Evolutionary conservation across 2,329 filamentous ascomycete genomes (phyloP), one percentile per base, ranked within the genome.

Genomic region (Aspergillus sp.): DNA sequence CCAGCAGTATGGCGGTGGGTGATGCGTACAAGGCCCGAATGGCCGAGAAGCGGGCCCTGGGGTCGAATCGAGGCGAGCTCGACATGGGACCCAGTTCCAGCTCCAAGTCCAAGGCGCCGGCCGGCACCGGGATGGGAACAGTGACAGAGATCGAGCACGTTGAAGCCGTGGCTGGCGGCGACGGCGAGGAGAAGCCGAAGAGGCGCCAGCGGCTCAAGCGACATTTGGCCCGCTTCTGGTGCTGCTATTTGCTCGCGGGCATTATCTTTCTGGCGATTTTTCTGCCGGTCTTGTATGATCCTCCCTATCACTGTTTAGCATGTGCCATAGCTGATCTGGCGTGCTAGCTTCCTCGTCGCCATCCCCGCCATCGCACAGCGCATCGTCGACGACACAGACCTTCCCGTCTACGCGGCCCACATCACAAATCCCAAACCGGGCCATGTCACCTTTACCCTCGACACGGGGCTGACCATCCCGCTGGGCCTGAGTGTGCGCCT

Each of bases 221-320:
- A 43, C 67, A 71, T 30, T 61, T 58, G 22, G 54, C 52, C 19
- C 63, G 67, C 2, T 71, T 70, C 55, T 69, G 68, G 67, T 69
- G 64, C 45, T 66, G 63, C 25, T 70, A 70, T 51, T 41, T 68
- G 2, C 30, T 71, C 1, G 68, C 45, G 4, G 48, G 11, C 8
- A 60, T 69, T 31, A 55, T 72, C 15, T 68, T 72, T 30, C 57
- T 70, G n/a, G 67, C 66, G 1, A 70, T 69, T 8, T 69, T 70
- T 15, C 49, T 70, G 8, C 69, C 70, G n/a, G 53, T 72, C 1
- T 67, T 72, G 68, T 72, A 62, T 19, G 30, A 15, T 28, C 25
- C 25, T 51, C 25, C 7, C 49, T 31, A 31, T 17, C 17, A 13
- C 13, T 41, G 11, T 17, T 6, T 41, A 15, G 11, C 34, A 41